These are phyloP conservation scores for Naegleria lovaniensis DNA, from an alignment of 208 protist genomes.

Conservation along the genomic window DNA sequence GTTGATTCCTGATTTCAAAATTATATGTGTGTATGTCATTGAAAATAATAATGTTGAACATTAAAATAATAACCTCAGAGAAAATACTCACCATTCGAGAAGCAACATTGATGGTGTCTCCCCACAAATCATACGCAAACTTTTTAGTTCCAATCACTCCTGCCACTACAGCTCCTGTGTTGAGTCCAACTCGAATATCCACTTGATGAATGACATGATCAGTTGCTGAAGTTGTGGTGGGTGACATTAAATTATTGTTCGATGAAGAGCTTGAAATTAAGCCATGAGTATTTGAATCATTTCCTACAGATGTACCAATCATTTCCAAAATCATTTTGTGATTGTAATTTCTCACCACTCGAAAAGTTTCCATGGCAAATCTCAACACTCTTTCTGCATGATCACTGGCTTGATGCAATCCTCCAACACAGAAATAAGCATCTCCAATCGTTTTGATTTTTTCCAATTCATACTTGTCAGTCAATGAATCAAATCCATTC, in stretches of 20 bases:
- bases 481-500: not conserved
- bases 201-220: not conserved
- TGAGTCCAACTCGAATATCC: not conserved
- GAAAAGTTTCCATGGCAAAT: not conserved
- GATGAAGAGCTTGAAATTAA: too few species aligned
- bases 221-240: too few species aligned
- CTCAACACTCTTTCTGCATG: not conserved
- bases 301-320: not conserved
- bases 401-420: not conserved
- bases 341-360: not conserved
- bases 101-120: constrained; percentile 46
- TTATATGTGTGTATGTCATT: too few species aligned
- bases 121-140: constrained; percentile 38
- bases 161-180: not conserved
- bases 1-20: too few species aligned
- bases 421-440: not conserved
- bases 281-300: too few species aligned
- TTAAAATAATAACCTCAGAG: too few species aligned
- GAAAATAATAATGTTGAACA: too few species aligned
- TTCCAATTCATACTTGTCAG: constrained; percentile 6
- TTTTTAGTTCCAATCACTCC: not conserved
- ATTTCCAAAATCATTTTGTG: not conserved
- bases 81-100: constrained; percentile 39
- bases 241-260: too few species aligned
- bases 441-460: constrained; percentile 37